Evolutionary conservation across 2,329 filamentous ascomycete genomes (phyloP).

Genomic region (Phyllosticta ampelicida): DNA sequence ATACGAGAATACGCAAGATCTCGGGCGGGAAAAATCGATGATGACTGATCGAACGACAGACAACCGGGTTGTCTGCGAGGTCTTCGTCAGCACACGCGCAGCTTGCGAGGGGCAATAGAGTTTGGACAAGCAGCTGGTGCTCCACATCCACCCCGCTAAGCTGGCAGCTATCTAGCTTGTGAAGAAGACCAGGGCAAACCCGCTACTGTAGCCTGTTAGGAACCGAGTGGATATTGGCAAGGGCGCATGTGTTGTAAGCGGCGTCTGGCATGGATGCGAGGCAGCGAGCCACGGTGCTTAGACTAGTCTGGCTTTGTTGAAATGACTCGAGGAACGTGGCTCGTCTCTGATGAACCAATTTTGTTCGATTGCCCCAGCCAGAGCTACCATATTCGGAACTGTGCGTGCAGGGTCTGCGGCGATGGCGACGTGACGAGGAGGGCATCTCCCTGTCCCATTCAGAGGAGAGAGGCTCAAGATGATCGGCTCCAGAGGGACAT

Average conservation of each 20-base stretch:
- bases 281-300: background rate
- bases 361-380: background rate
- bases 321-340: background rate
- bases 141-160: background rate
- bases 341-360: background rate
- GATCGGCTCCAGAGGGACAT: background rate
- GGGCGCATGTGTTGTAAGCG: background rate
- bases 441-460: background rate
- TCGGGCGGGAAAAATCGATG: background rate
- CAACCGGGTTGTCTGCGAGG: background rate
- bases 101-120: background rate
- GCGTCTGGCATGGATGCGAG: background rate
- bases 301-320: background rate
- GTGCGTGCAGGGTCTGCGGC: background rate
- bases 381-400: background rate
- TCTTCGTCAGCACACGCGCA: background rate
- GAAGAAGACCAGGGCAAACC: background rate
- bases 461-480: background rate
- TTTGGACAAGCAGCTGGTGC: background rate
- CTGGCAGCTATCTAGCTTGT: background rate
- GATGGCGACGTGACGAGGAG: background rate
- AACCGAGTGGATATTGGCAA: background rate
- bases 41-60: background rate
- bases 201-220: background rate
- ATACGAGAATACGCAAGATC: background rate